phyloP scores from a whole-genome alignment of 768 basidiomycete genomes.

The Hypsizygus marmoreus region DNA sequence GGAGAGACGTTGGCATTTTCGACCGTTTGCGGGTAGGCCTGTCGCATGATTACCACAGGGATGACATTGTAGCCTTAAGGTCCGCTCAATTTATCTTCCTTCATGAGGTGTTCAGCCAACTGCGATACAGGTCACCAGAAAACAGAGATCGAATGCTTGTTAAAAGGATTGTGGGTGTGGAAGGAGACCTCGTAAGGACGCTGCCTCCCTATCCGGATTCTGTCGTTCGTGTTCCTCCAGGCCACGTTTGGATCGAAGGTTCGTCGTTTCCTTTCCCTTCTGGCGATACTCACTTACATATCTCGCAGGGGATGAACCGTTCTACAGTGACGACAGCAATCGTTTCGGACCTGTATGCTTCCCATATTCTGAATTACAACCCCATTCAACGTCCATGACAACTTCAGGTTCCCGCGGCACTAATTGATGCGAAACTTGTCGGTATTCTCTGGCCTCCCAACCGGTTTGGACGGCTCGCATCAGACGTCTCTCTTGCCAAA shows the following conservation, averaged over 20 bases:
- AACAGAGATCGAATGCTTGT: slow-evolving; percentile 55
- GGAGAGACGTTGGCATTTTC: slow-evolving; percentile 66
- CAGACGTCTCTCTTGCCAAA: slow-evolving; percentile 8
- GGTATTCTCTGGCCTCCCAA: slow-evolving; percentile 53
- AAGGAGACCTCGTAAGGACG: slow-evolving; percentile 65
- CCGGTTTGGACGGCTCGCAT: slow-evolving; percentile 40
- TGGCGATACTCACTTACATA: not conserved
- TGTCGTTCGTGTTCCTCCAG: slow-evolving; percentile 56
- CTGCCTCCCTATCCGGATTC: slow-evolving; percentile 66
- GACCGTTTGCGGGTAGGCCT: slow-evolving; percentile 48
- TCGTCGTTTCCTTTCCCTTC: slow-evolving; percentile 10
- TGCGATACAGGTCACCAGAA: slow-evolving; percentile 54
- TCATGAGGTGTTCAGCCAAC: not conserved
- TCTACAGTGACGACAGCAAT: slow-evolving; percentile 73
- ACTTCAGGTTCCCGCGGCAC: slow-evolving; percentile 43
- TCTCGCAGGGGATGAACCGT: slow-evolving; percentile 61
- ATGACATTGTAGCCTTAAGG: slow-evolving; percentile 70
- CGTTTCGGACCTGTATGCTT: slow-evolving; percentile 64
- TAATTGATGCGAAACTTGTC: slow-evolving; percentile 53
- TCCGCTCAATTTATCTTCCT: slow-evolving; percentile 25
- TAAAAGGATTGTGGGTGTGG: slow-evolving; percentile 66
- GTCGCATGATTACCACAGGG: slow-evolving; percentile 41
- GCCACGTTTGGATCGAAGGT: slow-evolving; percentile 81
- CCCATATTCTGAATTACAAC: slow-evolving; percentile 8
- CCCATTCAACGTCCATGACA: not conserved